Evolutionary conservation across 2,329 filamentous ascomycete genomes (phyloP), one percentile per base, ranked within the genome.

Genomic region (Emmonsiellopsis sp.): DNA sequence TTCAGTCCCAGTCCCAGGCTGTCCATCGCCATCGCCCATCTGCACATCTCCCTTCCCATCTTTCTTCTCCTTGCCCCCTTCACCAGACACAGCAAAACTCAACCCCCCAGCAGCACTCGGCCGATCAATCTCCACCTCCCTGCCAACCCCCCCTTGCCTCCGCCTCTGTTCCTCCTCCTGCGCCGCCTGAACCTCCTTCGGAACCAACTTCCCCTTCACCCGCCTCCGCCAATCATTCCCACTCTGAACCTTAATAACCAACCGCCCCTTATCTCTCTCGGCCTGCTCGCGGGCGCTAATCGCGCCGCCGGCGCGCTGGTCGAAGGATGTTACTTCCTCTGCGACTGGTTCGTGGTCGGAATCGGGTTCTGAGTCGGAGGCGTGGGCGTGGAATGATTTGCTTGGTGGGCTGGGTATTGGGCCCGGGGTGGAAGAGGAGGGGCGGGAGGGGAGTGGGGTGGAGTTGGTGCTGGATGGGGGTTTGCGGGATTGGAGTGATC

Each of bases 171-270:
- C 62, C 34, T 68, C 73, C 61, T 71, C 73, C 59, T 71, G 72
- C 56, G 73, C 67, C 57, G 73, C 75, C 57, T 77, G 75, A 41
- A 79, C 79, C 57, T 79, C 80, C 6, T 62, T 67, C n/a, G 80
- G 82, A n/a, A 84, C 70, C 11, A 79, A 66, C 64, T 80, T 83
- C 67, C 75, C 82, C 59, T 78, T 71, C 54, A 71, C 63, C 59
- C 63, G 81, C 76, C 63, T 85, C 78, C 69, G 67, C 58, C 90
- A 84, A 75, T 97, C 93, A 68, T 96, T 96, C 66, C 81, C 84
- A 64, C 84, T 87, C 70, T 89, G 87, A 56, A 90, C 86, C 64
- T 88, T 85, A 34, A 82, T 82, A 64, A 92, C 89, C 74, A 90
- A 81, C 59, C 86, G 82, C 64, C 85, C 76, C 40, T 71, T 70